Evolutionary conservation across 2,329 filamentous ascomycete genomes (phyloP), one percentile per base, ranked within the genome.

Genomic region (Rugonectria rugulosa): DNA sequence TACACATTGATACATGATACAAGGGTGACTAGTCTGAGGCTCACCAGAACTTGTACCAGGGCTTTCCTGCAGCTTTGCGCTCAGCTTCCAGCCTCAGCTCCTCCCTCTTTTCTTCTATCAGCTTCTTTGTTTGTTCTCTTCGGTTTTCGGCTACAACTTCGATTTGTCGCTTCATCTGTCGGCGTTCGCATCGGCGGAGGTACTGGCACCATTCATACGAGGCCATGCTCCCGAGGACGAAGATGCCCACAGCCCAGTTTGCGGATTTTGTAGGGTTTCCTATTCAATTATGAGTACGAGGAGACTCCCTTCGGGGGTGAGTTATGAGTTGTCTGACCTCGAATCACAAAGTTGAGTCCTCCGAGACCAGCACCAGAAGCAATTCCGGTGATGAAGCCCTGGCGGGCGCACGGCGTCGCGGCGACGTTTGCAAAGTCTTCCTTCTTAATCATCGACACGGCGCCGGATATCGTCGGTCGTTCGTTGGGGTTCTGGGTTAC

Each of bases 201-300:
- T 87, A 88, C 68, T 92, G 87, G 76, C 94, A 98, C 68, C 89
- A 92, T 75, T 97, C 91, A 75, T 92, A 95, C 45, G 88, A 88
- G 24, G 82, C 81, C 41, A 89, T 79, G n/a, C 89, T 88, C 6
- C 83, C 84, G 17, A 89, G 70, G 20, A 88, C 79, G 72, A 95
- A 96, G 29, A 86, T 81, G 6, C 87, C 90, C 6, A 95, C 92
- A 0, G 92, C 92, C 90, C 91, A 96, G 68, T 96, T 96, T 29
- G 89, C 88, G 1, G 90, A 86, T 67, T 83, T 72, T 19, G 62
- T 47, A 3, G 68, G 65, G 29, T 70, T 73, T 24, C 72, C 73
- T 75, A 34, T n/a, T 4, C 34, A 7, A 37, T 21, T 21, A 37
- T 68, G 50, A 67, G 61, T 34, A 45, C 12, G 29, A 5, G 12